A percentile compares a stretch with the other conserved stretches of the same genome.
Conservation (phyloP, 257 asterid genomes). For the Plantago elongata region DNA sequence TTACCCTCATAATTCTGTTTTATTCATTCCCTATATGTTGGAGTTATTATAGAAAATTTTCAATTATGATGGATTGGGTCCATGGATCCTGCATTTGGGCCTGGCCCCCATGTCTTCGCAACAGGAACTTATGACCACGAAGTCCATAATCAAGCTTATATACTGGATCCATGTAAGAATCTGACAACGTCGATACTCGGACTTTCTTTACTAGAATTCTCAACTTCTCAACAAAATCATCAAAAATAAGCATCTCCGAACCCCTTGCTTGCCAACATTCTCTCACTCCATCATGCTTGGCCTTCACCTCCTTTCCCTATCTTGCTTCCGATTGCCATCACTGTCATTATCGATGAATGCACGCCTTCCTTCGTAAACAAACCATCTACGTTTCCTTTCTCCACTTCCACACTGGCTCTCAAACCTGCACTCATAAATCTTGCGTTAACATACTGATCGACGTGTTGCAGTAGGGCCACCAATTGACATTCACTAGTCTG, state of each 20-base stretch:
- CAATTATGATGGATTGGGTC: too few relatives aligned
- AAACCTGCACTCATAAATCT: constrained; percentile 30
- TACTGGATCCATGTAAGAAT: too few relatives aligned
- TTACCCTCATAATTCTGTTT: too few relatives aligned
- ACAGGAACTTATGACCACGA: too few relatives aligned
- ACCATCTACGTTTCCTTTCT: constrained; percentile 46
- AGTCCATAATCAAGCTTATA: too few relatives aligned
- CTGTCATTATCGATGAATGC: constrained; percentile 23
- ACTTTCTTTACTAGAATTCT: constrained; percentile 7
- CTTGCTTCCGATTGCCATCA: constrained; percentile 26
- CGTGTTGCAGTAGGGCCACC: constrained; percentile 31
- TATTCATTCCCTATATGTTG: too few relatives aligned
- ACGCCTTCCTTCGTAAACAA: constrained; percentile 34
- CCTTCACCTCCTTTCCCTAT: constrained; percentile 29
- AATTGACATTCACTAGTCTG: constrained; percentile 32
- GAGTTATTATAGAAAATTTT: too few relatives aligned
- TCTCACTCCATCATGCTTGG: constrained; percentile 31
- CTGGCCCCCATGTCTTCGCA: too few relatives aligned
- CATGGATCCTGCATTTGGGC: too few relatives aligned
- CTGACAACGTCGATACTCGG: neutral
- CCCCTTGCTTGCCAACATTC: constrained; percentile 14
- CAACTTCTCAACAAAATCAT: constrained; percentile 25
- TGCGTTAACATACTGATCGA: constrained; percentile 33
- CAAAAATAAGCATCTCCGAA: constrained; percentile 25
- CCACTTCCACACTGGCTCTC: constrained; percentile 39